Conservation (phyloP, 1,284 basidiomycete genomes). For the Ustilago shanxiensis region DNA sequence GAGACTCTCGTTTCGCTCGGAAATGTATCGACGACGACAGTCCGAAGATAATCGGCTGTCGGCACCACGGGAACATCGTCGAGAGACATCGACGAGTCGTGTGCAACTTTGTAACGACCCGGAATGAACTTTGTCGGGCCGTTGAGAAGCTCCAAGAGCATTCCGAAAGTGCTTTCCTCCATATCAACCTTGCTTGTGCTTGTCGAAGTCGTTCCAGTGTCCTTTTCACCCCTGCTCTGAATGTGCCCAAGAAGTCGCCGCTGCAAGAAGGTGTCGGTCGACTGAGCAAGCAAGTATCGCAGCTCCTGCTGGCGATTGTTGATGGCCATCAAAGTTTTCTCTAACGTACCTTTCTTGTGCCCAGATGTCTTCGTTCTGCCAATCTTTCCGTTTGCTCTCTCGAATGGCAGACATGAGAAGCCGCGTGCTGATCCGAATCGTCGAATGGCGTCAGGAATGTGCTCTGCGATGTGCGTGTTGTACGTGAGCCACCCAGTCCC, state of each 20-base stretch:
- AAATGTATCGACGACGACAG: background rate
- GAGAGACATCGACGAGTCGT: background rate
- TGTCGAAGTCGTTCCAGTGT: background rate
- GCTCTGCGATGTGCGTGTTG: constrained; percentile 10
- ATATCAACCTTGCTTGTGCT: constrained; percentile 1
- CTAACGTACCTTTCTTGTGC: constrained; percentile 1
- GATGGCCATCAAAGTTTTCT: background rate
- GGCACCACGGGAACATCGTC: background rate
- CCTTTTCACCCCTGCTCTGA: background rate
- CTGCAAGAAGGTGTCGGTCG: background rate
- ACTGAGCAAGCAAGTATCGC: constrained; percentile 1
- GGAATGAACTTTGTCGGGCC: background rate
- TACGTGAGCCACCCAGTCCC: constrained; percentile 7
- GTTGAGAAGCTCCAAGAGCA: constrained; percentile 1
- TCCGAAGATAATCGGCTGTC: background rate
- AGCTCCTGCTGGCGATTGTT: background rate
- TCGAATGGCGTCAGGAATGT: constrained; percentile 1
- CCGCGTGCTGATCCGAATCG: background rate
- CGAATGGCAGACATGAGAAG: constrained; percentile 6
- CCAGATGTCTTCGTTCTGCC: background rate
- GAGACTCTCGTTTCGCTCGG: background rate
- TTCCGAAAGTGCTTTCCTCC: background rate
- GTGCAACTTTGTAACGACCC: background rate
- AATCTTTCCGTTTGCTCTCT: background rate
- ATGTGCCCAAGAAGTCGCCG: background rate